phyloP scores from a whole-genome alignment of 164 flowering plant genomes.

The Dillenia turbinata region DNA sequence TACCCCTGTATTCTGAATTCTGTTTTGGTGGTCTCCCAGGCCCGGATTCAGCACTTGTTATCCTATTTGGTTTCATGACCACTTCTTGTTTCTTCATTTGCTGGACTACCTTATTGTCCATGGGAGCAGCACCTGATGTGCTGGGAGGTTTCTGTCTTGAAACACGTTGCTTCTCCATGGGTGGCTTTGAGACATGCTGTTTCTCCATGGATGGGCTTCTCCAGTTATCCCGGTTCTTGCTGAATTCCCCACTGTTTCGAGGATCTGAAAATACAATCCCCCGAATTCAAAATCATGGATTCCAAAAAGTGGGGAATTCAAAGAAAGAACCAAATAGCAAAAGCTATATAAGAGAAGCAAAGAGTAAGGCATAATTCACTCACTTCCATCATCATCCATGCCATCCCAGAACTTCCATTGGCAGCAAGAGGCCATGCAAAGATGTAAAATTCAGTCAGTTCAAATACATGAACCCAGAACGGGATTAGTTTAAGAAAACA shows the following conservation, averaged over 20 bases:
- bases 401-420: constrained; percentile 78
- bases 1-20: constrained; percentile 23
- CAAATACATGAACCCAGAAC: neutral
- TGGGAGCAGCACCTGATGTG: constrained; percentile 16
- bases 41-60: constrained; percentile 32
- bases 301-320: constrained; percentile 22
- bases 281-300: constrained; percentile 16
- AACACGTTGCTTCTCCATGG: constrained; percentile 17
- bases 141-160: constrained; percentile 24
- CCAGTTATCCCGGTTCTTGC: constrained; percentile 45
- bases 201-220: constrained; percentile 27
- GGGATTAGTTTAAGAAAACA: neutral
- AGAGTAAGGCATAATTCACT: constrained; percentile 30
- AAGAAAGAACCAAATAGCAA: constrained; percentile 25
- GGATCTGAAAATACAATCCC: constrained; percentile 58
- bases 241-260: constrained; percentile 45
- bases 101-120: constrained; percentile 32
- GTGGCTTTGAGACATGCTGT: neutral
- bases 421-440: constrained; percentile 7
- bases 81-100: constrained; percentile 32
- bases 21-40: constrained; percentile 50
- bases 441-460: constrained; percentile 27
- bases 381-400: constrained; percentile 97
- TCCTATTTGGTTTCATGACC: constrained; percentile 34
- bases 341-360: constrained; percentile 8